Conservation (phyloP, 2,329 filamentous ascomycete species). For the Colletotrichum coccodes region DNA sequence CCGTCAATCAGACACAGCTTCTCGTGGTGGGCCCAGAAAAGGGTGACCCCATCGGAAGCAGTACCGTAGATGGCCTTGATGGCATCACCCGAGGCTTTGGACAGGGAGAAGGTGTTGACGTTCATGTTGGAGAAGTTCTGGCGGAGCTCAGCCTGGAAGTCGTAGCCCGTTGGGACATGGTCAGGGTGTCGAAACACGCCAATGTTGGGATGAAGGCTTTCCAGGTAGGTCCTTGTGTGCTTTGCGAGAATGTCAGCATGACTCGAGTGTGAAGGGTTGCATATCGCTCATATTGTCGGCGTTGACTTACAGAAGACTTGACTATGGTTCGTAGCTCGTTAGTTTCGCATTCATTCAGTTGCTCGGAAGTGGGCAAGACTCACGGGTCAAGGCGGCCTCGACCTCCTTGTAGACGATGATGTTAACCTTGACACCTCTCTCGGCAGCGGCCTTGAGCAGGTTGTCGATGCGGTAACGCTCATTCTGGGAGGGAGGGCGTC, state of each 20-base stretch:
- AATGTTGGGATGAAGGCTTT: conserved; percentile 84
- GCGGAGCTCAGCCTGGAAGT: conserved; percentile 74
- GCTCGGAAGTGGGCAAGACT: conserved; percentile 56
- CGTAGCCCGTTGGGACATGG: conserved; percentile 79
- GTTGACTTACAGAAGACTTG: conserved; percentile 52
- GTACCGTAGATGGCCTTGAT: conserved; percentile 85
- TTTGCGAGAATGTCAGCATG: conserved; percentile 39
- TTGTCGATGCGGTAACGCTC: conserved; percentile 86
- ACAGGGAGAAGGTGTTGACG: conserved; percentile 62
- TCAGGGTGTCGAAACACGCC: conserved; percentile 91
- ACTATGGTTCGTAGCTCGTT: conserved; percentile 39
- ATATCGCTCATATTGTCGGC: conserved; percentile 60
- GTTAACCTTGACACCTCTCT: conserved; percentile 85
- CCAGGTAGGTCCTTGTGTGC: conserved; percentile 84
- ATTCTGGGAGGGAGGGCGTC: conserved; percentile 83
- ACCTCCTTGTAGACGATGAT: conserved; percentile 96
- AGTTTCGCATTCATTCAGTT: conserved; percentile 13
- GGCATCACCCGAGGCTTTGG: conserved; percentile 76
- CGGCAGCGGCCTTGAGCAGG: conserved; percentile 83
- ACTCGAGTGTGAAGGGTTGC: conserved; percentile 36
- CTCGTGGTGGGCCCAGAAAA: conserved; percentile 95
- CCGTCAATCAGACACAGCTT: conserved; percentile 88
- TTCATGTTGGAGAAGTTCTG: conserved; percentile 62
- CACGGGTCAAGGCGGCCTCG: conserved; percentile 80
- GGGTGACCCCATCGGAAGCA: conserved; percentile 76